Evolutionary conservation across 108 stramenopile genomes (phyloP).

Genomic region (Stephanodiscus minutulus): DNA sequence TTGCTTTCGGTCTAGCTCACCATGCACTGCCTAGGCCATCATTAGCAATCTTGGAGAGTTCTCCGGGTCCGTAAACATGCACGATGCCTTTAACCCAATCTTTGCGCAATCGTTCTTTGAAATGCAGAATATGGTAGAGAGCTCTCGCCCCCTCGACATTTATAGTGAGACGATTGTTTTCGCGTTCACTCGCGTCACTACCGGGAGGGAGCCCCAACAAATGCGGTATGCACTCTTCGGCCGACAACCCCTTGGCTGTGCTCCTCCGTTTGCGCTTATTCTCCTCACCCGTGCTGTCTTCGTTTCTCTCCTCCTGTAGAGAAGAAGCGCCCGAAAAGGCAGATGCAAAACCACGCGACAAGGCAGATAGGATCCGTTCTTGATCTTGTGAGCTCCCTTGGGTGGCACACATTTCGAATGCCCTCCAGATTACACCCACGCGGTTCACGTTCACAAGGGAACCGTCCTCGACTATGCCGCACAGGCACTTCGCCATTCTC

Average conservation of each 20-base stretch:
- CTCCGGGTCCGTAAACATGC: constrained; percentile 42
- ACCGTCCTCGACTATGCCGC: constrained; percentile 65
- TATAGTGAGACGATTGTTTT: constrained; percentile 49
- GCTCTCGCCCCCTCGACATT: constrained; percentile 71
- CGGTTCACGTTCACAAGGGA: constrained; percentile 47
- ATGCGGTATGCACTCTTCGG: constrained; percentile 58
- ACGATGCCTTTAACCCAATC: constrained; percentile 65
- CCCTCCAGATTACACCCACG: constrained; percentile 78
- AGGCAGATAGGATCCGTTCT: constrained; percentile 60
- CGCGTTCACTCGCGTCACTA: constrained; percentile 23
- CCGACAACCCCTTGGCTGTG: constrained; percentile 58
- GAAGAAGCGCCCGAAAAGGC: not conserved
- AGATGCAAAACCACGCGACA: constrained; percentile 66
- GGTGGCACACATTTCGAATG: constrained; percentile 71
- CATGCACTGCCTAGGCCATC: constrained; percentile 86
- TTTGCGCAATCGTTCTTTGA: constrained; percentile 64
- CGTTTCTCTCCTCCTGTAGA: constrained; percentile 1
- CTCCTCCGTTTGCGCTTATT: constrained; percentile 57
- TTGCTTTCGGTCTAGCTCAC: constrained; percentile 18
- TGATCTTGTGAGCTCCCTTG: constrained; percentile 65
- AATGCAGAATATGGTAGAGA: constrained; percentile 76
- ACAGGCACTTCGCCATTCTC: constrained; percentile 56
- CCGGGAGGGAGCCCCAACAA: constrained; percentile 57
- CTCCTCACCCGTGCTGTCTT: constrained; percentile 24
- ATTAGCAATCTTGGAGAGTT: constrained; percentile 62